These are phyloP conservation scores for Notholithocarpus densiflorus DNA, from an alignment of 306 rosid genomes.

Conservation along the genomic window DNA sequence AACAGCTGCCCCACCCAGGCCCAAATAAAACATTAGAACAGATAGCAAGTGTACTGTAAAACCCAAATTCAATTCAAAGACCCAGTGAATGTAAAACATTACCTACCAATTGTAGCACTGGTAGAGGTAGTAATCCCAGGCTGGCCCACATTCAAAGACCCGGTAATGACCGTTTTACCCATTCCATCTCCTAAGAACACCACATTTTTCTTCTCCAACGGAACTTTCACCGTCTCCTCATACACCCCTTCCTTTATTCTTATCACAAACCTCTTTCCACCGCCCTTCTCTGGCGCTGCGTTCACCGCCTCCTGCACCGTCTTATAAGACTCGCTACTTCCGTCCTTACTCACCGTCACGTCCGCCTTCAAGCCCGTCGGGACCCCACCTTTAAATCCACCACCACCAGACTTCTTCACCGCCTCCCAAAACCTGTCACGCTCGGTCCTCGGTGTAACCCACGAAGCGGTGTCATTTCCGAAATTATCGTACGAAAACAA, in stretches of 20 bases:
- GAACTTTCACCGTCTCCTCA: conserved; percentile 69
- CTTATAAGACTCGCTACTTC: conserved; percentile 22
- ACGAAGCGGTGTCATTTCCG: conserved; percentile 48
- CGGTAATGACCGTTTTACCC: conserved; percentile 73
- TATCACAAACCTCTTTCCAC: conserved; percentile 49
- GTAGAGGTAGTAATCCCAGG: conserved; percentile 57
- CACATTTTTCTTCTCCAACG: conserved; percentile 56
- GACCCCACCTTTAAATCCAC: conserved; percentile 28
- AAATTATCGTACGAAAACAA: conserved; percentile 45
- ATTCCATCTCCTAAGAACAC: conserved; percentile 79
- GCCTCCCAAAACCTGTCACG: conserved; percentile 74
- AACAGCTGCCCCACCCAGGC: conserved; percentile 40
- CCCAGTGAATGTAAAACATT: too few species aligned
- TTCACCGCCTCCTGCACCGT: conserved; percentile 79
- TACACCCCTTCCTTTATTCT: conserved; percentile 66
- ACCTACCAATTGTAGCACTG: conserved; percentile 70
- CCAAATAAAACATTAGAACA: neutral
- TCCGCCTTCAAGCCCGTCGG: conserved; percentile 42
- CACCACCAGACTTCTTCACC: neutral
- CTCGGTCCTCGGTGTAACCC: conserved; percentile 67
- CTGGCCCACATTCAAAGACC: conserved; percentile 54
- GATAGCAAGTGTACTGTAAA: neutral
- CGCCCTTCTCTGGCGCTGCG: conserved; percentile 44
- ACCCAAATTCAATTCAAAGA: neutral
- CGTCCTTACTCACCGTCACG: conserved; percentile 59